Evolutionary conservation across 805 yeast species (phyloP).

Genomic region (Ogataea methanolica): DNA sequence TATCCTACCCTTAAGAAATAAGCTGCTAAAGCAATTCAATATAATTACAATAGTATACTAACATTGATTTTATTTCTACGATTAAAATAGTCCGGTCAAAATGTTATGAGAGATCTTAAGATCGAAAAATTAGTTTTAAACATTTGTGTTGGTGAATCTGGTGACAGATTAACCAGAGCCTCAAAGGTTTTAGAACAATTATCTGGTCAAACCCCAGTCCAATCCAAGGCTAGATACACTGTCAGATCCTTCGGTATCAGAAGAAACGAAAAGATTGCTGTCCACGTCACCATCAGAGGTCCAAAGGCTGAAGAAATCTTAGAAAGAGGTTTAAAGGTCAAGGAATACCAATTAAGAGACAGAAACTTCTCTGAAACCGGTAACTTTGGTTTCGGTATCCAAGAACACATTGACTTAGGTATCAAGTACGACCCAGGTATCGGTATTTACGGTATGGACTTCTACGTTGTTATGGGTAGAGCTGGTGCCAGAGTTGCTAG

Average conservation of each 20-base stretch:
- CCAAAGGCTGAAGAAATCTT: slow-evolving; percentile 99
- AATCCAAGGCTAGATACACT: slow-evolving; percentile 99
- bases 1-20: too few relatives aligned
- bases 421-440: slow-evolving; percentile 99
- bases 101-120: slow-evolving; percentile 98
- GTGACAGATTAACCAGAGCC: slow-evolving; percentile 99
- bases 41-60: neutral
- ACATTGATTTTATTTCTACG: too few relatives aligned
- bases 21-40: too few relatives aligned
- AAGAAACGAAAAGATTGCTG: slow-evolving; percentile 99
- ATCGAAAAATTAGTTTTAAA: slow-evolving; percentile 99
- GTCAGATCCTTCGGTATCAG: slow-evolving; percentile 99
- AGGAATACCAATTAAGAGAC: slow-evolving; percentile 94
- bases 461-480: slow-evolving; percentile 99
- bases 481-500: slow-evolving; percentile 99
- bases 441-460: slow-evolving; percentile 99
- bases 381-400: slow-evolving; percentile 99
- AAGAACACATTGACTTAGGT: slow-evolving; percentile 99
- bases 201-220: slow-evolving; percentile 99
- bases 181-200: slow-evolving; percentile 99
- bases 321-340: slow-evolving; percentile 99
- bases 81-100: slow-evolving; percentile 48
- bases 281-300: slow-evolving; percentile 99
- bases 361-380: slow-evolving; percentile 98
- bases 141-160: slow-evolving; percentile 99